A percentile compares a stretch with the other conserved stretches of the same genome.
phyloP scores from a whole-genome alignment of 768 basidiomycete genomes.

The Gloeostereum incarnatum region DNA sequence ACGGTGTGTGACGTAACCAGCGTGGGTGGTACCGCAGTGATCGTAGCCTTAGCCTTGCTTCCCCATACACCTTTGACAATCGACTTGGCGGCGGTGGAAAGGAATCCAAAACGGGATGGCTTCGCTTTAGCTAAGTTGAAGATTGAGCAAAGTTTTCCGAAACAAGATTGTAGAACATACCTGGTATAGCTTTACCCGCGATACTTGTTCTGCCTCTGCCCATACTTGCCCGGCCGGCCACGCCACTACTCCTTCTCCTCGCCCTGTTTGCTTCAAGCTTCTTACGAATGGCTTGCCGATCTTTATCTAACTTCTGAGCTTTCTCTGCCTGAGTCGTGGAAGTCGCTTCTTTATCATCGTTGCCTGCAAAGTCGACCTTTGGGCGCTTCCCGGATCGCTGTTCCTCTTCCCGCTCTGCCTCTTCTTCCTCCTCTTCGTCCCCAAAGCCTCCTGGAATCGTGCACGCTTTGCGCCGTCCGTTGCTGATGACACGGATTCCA shows the following conservation, averaged over 20 bases:
- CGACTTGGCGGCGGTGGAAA: constrained; percentile 58
- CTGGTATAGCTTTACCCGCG: constrained; percentile 25
- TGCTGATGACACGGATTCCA: constrained; percentile 39
- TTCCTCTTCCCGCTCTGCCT: constrained; percentile 22
- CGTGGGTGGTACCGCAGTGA: constrained; percentile 16
- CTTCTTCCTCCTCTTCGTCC: constrained; percentile 34
- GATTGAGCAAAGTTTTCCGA: constrained; percentile 20
- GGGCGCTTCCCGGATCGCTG: constrained; percentile 36
- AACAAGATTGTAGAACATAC: constrained; percentile 20
- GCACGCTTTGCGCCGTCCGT: constrained; percentile 28
- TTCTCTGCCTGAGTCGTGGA: constrained; percentile 3
- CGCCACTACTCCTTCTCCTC: constrained; percentile 60
- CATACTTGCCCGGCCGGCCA: constrained; percentile 19
- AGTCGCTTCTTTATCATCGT: no score
- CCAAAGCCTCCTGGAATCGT: constrained; percentile 52
- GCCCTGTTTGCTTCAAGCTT: constrained; percentile 62
- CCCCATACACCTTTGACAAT: constrained; percentile 72
- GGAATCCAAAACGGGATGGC: constrained; percentile 58
- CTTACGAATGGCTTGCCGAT: constrained; percentile 49
- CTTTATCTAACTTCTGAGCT: constrained; percentile 31
- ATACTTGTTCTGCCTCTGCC: constrained; percentile 27
- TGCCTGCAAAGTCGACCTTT: constrained; percentile 18
- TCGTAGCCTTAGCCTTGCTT: constrained; percentile 23
- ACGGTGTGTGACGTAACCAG: no score
- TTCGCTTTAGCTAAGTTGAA: constrained; percentile 25